Evolutionary conservation across 2,329 filamentous ascomycete species (phyloP).

Genomic region (Exophiala phaeomuriformis): DNA sequence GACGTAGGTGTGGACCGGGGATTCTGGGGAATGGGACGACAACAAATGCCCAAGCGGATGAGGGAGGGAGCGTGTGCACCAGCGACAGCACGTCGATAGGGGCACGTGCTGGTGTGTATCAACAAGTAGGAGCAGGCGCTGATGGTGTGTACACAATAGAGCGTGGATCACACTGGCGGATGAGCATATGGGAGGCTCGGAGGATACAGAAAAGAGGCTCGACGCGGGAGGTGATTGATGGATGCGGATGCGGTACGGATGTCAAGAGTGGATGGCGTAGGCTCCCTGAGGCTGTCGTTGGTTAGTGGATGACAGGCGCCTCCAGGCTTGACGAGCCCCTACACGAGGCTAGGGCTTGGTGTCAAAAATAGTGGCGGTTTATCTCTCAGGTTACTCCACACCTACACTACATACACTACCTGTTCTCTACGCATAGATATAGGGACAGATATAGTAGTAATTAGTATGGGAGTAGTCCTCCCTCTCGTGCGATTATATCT

Average conservation of each 20-base stretch:
- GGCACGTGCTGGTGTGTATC: slow-evolving; percentile 11
- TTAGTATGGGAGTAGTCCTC: neutral
- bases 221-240: neutral
- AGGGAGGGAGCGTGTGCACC: neutral
- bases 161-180: neutral
- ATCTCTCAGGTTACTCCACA: no score
- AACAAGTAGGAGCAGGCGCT: neutral
- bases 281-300: no score
- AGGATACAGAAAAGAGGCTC: neutral
- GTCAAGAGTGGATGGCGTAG: neutral
- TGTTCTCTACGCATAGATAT: neutral
- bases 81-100: slow-evolving; percentile 14
- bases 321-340: neutral
- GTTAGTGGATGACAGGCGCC: neutral
- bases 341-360: no score
- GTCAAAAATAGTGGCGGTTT: no score
- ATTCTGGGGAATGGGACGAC: slow-evolving; percentile 1
- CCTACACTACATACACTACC: no score
- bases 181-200: neutral
- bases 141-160: neutral
- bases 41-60: neutral
- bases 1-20: neutral
- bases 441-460: neutral
- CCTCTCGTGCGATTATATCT: neutral
- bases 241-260: neutral